Conservation (phyloP, 306 rosid species). For the Prunus mira region DNA sequence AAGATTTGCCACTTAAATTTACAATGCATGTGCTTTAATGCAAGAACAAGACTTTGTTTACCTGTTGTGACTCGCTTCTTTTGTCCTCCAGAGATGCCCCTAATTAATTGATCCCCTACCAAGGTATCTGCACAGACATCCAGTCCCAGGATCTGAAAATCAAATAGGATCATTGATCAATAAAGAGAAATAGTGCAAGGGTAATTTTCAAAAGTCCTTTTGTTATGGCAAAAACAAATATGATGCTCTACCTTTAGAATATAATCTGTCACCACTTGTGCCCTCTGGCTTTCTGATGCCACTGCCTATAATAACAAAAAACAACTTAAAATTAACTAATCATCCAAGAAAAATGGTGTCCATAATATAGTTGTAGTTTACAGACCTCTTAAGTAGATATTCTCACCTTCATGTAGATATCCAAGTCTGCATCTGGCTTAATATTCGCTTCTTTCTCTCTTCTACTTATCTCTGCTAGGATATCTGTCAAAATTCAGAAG, state of each 20-base stretch:
- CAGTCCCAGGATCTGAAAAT: slow-evolving; percentile 44
- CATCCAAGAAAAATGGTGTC: too few relatives aligned
- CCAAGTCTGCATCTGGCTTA: slow-evolving; percentile 23
- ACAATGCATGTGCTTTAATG: background rate
- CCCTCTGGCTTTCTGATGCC: slow-evolving; percentile 12
- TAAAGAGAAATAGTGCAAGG: background rate
- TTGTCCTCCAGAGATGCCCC: slow-evolving; percentile 63
- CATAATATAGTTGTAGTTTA: too few relatives aligned
- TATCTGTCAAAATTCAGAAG: background rate
- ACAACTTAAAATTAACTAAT: background rate
- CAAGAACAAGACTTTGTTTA: slow-evolving; percentile 13
- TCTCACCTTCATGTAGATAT: slow-evolving; percentile 27
- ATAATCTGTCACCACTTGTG: slow-evolving; percentile 10
- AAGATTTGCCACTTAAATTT: background rate
- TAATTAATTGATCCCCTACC: slow-evolving; percentile 43
- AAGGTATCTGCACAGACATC: slow-evolving; percentile 51
- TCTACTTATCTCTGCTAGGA: slow-evolving; percentile 19
- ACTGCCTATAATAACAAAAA: background rate
- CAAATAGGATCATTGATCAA: background rate
- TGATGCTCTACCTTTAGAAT: slow-evolving; percentile 17
- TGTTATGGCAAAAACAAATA: background rate
- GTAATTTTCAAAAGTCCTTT: background rate
- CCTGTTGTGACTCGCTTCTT: slow-evolving; percentile 60
- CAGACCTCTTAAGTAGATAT: background rate
- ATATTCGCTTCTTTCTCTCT: slow-evolving; percentile 19